phyloP scores from a whole-genome alignment of 495 filamentous ascomycete species.

The Penicillium psychrofluorescens region DNA sequence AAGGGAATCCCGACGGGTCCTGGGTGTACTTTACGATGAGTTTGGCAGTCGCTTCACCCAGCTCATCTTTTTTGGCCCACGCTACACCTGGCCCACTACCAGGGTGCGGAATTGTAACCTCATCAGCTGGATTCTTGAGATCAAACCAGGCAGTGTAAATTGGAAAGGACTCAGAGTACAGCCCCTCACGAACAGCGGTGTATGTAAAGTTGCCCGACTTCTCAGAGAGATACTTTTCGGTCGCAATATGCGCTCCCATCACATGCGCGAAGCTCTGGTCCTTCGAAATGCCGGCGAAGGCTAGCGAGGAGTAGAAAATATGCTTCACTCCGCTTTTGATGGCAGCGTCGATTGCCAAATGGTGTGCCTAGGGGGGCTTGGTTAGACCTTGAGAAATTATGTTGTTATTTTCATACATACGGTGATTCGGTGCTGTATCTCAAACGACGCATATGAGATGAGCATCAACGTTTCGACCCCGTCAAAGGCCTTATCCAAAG shows the following conservation, averaged over 20 bases:
- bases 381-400: not conserved
- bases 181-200: slow-evolving; percentile 53
- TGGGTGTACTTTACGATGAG: slow-evolving; percentile 24
- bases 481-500: slow-evolving; percentile 27
- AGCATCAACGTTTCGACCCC: slow-evolving; percentile 29
- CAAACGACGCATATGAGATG: slow-evolving; percentile 36
- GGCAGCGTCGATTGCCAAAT: slow-evolving; percentile 51
- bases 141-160: slow-evolving; percentile 61
- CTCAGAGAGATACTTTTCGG: slow-evolving; percentile 48
- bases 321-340: slow-evolving; percentile 48
- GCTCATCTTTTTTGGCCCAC: slow-evolving; percentile 47
- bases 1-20: slow-evolving; percentile 13
- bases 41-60: slow-evolving; percentile 41
- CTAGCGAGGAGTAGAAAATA: slow-evolving; percentile 63
- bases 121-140: slow-evolving; percentile 14
- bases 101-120: slow-evolving; percentile 45
- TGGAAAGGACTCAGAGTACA: slow-evolving; percentile 63
- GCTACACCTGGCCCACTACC: slow-evolving; percentile 38
- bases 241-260: slow-evolving; percentile 62
- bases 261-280: slow-evolving; percentile 46
- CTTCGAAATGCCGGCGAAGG: slow-evolving; percentile 37
- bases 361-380: slow-evolving; percentile 30
- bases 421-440: slow-evolving; percentile 26
- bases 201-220: slow-evolving; percentile 27
- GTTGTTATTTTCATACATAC: slow-evolving; percentile 5